phyloP scores from a whole-genome alignment of 2,329 filamentous ascomycete genomes.

The Talaromyces sp. region DNA sequence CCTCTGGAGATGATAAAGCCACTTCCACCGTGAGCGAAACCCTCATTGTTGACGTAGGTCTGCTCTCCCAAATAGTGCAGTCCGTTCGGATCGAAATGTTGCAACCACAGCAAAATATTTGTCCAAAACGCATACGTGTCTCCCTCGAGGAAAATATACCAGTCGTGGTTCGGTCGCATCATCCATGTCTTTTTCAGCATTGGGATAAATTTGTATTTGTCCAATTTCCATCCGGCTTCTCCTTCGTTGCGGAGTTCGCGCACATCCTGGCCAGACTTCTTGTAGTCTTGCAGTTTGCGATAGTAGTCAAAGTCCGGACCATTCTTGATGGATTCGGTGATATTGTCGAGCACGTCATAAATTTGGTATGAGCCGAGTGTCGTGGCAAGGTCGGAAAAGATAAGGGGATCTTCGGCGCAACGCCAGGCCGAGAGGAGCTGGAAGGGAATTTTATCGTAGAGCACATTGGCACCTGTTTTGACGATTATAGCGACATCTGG shows the following conservation, averaged over 20 bases:
- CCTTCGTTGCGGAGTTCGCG: slow-evolving; percentile 33
- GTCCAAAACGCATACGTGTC: slow-evolving; percentile 58
- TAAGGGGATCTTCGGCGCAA: slow-evolving; percentile 51
- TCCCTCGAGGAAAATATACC: slow-evolving; percentile 60
- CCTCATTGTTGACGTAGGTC: slow-evolving; percentile 41
- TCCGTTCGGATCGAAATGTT: slow-evolving; percentile 42
- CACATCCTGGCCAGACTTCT: slow-evolving; percentile 47
- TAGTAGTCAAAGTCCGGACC: slow-evolving; percentile 52
- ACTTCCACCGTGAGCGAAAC: slow-evolving; percentile 57
- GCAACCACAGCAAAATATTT: slow-evolving; percentile 51
- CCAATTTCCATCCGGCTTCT: slow-evolving; percentile 51
- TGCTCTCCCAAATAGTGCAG: slow-evolving; percentile 53
- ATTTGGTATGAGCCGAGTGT: slow-evolving; percentile 31
- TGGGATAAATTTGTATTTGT: slow-evolving; percentile 63
- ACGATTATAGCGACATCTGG: slow-evolving; percentile 52
- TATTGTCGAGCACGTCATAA: slow-evolving; percentile 33
- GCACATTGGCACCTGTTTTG: slow-evolving; percentile 58
- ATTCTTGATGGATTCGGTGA: slow-evolving; percentile 41
- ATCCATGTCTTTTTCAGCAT: slow-evolving; percentile 55
- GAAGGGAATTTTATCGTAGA: slow-evolving; percentile 52
- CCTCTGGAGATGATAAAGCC: slow-evolving; percentile 51
- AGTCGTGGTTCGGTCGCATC: slow-evolving; percentile 52
- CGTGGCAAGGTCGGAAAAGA: slow-evolving; percentile 39
- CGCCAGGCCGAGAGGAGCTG: slow-evolving; percentile 54
- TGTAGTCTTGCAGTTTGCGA: slow-evolving; percentile 43